Evolutionary conservation across 2,329 filamentous ascomycete genomes (phyloP).

Genomic region (Leptographium galeiforme): DNA sequence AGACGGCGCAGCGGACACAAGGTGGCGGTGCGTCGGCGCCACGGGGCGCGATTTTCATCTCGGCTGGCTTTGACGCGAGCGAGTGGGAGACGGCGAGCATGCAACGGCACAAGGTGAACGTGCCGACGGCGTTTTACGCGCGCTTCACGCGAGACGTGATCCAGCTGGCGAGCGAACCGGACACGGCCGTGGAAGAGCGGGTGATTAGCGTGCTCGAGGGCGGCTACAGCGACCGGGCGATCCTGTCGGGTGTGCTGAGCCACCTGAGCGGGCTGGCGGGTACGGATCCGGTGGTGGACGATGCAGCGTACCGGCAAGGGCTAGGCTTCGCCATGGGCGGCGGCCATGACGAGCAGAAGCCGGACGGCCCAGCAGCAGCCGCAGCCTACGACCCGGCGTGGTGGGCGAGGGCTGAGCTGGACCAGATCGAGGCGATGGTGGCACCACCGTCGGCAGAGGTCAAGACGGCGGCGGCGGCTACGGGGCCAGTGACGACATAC

Average conservation of each 20-base stretch:
- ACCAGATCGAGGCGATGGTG: conserved; percentile 51
- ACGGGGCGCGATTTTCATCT: conserved; percentile 84
- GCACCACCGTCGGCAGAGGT: conserved; percentile 29
- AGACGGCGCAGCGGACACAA: conserved; percentile 41
- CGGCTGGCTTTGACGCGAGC: conserved; percentile 92
- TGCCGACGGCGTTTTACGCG: conserved; percentile 93
- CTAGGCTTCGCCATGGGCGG: conserved; percentile 44
- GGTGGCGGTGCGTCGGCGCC: neutral
- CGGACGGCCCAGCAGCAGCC: neutral
- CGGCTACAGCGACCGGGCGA: conserved; percentile 84
- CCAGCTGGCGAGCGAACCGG: conserved; percentile 66
- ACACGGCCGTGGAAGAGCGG: conserved; percentile 63
- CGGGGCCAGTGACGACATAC: conserved; percentile 54
- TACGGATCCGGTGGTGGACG: conserved; percentile 27
- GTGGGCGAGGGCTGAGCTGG: conserved; percentile 56
- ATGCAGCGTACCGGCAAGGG: conserved; percentile 24
- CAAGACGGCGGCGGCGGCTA: conserved; percentile 39
- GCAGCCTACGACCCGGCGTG: conserved; percentile 52
- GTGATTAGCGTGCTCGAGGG: conserved; percentile 91
- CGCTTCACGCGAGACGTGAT: conserved; percentile 78
- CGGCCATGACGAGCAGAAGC: neutral
- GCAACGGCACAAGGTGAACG: conserved; percentile 92
- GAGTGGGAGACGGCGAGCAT: conserved; percentile 87
- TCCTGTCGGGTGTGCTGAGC: conserved; percentile 78
- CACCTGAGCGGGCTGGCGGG: conserved; percentile 74